Base-by-base conservation (phyloP, 768 basidiomycete species). In the Chlorophyllum brunneum region DNA sequence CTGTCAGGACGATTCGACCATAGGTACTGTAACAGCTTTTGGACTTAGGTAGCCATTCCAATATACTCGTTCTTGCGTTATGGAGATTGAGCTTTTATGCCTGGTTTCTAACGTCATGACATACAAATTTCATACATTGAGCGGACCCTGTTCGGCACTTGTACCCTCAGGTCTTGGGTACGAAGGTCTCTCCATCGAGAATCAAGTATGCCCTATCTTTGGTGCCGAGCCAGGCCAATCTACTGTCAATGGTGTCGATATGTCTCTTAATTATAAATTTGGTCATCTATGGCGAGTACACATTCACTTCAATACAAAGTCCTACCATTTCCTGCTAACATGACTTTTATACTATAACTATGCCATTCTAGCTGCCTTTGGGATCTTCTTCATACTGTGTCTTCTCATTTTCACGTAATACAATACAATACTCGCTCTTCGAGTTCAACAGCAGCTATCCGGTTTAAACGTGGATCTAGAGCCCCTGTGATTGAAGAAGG, bases 51-150 rank as follows among this genome's bases (percentile, higher is more conserved):
- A n/a, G n/a, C n/a, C n/a, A n/a, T n/a, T n/a, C n/a, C n/a, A n/a
- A n/a, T n/a, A n/a, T n/a, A n/a, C n/a, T n/a, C n/a, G n/a, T n/a
- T n/a, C n/a, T n/a, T n/a, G n/a, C n/a, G n/a, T n/a, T n/a, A n/a
- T n/a, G n/a, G n/a, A n/a, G n/a, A n/a, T n/a, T n/a, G n/a, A n/a
- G n/a, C n/a, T n/a, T n/a, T n/a, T n/a, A n/a, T n/a, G n/a, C n/a
- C n/a, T n/a, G n/a, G n/a, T n/a, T n/a, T n/a, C n/a, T n/a, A n/a
- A n/a, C n/a, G n/a, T 93, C 36, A 74, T 95, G 63, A 74, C 80
- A 18, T 95, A 93, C 67, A 91, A 95, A 65, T 93, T 94, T 68
- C 81, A 78, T 57, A 83, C 79, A 0, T 67, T 88, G 5, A 65
- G 86, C 18, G 88, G 85, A 39, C 61, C 68, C 11, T 86, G 85